Conservation (phyloP, 2,329 filamentous ascomycete genomes). For the Chaetomium sp. region DNA sequence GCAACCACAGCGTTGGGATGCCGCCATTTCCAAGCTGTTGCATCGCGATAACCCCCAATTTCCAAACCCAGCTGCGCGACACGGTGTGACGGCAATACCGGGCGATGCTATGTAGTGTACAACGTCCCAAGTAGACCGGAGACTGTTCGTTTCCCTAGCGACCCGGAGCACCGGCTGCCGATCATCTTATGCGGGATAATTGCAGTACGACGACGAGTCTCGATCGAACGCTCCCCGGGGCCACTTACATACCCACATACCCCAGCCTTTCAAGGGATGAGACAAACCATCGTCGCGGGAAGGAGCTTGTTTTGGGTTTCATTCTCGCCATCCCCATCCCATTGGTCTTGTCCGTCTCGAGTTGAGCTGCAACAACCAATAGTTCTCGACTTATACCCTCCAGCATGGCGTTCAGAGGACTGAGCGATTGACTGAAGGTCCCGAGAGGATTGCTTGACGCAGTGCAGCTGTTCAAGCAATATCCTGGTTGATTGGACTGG, state of each 20-base stretch:
- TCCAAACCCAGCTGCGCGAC: not conserved
- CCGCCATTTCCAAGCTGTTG: not conserved
- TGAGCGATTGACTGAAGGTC: conserved; percentile 14
- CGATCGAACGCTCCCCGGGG: conserved; percentile 20
- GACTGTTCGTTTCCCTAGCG: conserved; percentile 22
- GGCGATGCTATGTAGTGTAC: not conserved
- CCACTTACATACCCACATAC: conserved; percentile 22
- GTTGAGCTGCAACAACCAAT: conserved; percentile 27
- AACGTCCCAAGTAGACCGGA: not conserved
- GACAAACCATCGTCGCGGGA: conserved; percentile 23
- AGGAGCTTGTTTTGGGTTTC: conserved; percentile 24
- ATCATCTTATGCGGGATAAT: conserved; percentile 32
- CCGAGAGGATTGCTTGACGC: conserved; percentile 17
- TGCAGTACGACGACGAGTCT: conserved; percentile 16
- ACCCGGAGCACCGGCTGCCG: conserved; percentile 24
- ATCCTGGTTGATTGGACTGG: conserved; percentile 28
- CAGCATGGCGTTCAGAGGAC: conserved; percentile 22
- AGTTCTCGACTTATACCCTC: conserved; percentile 32
- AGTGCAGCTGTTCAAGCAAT: conserved; percentile 20
- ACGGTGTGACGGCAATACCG: not conserved
- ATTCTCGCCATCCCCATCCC: conserved; percentile 24
- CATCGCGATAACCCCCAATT: not conserved
- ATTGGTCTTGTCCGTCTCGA: conserved; percentile 29
- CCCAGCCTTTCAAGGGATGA: conserved; percentile 20
- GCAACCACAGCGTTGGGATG: conserved; percentile 12